Percentiles rank a stretch among this genome's conserved stretches.
These are phyloP conservation scores for Globisporangium emineosum DNA, from an alignment of 352 stramenopile species.

Conservation along the genomic window DNA sequence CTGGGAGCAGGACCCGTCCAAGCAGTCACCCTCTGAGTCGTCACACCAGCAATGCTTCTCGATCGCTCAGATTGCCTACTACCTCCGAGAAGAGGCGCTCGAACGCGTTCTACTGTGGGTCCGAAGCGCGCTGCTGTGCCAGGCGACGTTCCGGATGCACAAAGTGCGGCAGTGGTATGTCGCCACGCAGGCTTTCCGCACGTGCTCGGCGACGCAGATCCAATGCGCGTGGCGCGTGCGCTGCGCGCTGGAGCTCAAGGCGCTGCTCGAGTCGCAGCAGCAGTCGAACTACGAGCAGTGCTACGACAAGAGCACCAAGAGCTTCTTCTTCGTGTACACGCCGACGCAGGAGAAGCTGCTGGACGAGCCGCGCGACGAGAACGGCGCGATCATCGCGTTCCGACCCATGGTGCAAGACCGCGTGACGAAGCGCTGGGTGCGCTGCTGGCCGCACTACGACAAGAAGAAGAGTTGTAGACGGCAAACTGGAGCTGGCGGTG, in stretches of 20 bases:
- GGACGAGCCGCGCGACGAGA: constrained; percentile 54
- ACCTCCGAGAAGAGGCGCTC: constrained; percentile 53
- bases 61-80: constrained; percentile 57
- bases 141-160: constrained; percentile 65
- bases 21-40: background rate
- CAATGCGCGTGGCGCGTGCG: constrained; percentile 57
- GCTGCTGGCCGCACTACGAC: constrained; percentile 61
- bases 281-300: constrained; percentile 67
- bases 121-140: constrained; percentile 38
- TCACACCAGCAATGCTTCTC: constrained; percentile 27
- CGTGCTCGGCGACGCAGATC: constrained; percentile 32
- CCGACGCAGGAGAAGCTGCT: constrained; percentile 63
- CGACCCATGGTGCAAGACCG: constrained; percentile 73
- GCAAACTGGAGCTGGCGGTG: background rate
- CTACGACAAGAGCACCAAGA: constrained; percentile 44
- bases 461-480: constrained; percentile 6
- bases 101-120: constrained; percentile 61
- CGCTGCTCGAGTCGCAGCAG: constrained; percentile 56
- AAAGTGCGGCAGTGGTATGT: constrained; percentile 50
- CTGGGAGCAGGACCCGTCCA: constrained; percentile 49
- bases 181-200: constrained; percentile 32
- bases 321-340: constrained; percentile 65
- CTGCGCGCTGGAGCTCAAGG: constrained; percentile 30
- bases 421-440: constrained; percentile 64
- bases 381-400: constrained; percentile 46